phyloP scores from a whole-genome alignment of 257 asterid genomes.

The Gentiana straminea region DNA sequence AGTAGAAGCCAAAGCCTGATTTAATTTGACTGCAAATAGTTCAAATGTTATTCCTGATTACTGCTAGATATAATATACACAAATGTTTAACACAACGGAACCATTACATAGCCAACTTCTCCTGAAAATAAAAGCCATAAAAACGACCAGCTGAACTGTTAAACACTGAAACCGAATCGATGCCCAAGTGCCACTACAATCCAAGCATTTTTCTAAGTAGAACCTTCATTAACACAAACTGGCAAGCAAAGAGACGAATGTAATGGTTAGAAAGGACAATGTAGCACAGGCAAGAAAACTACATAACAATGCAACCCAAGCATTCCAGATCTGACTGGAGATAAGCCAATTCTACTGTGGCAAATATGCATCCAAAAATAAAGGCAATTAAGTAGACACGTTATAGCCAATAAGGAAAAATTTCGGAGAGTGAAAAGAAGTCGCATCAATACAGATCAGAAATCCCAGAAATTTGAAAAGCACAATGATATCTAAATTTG shows the following conservation, averaged over 20 bases:
- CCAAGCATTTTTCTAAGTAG: constrained; percentile 16
- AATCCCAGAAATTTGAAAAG: not conserved
- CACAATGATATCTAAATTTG: not conserved
- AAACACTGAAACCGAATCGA: not conserved
- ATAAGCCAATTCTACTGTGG: constrained; percentile 4
- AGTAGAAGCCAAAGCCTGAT: too few relatives aligned
- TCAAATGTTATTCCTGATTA: too few relatives aligned
- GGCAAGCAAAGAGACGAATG: constrained; percentile 18
- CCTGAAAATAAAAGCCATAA: not conserved
- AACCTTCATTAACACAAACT: not conserved
- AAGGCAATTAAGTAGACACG: not conserved
- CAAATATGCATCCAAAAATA: constrained; percentile 14
- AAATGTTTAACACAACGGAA: too few relatives aligned
- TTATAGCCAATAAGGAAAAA: not conserved
- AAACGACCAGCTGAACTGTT: not conserved
- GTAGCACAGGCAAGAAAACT: constrained; percentile 22
- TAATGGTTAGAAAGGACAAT: constrained; percentile 20
- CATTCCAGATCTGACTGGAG: constrained; percentile 13
- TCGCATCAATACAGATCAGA: constrained; percentile 2
- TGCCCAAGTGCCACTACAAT: constrained; percentile 6
- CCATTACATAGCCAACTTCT: not conserved
- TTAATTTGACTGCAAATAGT: too few relatives aligned
- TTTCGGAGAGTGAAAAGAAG: not conserved
- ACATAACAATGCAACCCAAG: constrained; percentile 13
- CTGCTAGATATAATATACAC: too few relatives aligned